Percentiles rank a stretch among this genome's conserved stretches.
Evolutionary conservation across 169 alveolate species (phyloP).

Genomic region (Cryptosporidium tyzzeri): DNA sequence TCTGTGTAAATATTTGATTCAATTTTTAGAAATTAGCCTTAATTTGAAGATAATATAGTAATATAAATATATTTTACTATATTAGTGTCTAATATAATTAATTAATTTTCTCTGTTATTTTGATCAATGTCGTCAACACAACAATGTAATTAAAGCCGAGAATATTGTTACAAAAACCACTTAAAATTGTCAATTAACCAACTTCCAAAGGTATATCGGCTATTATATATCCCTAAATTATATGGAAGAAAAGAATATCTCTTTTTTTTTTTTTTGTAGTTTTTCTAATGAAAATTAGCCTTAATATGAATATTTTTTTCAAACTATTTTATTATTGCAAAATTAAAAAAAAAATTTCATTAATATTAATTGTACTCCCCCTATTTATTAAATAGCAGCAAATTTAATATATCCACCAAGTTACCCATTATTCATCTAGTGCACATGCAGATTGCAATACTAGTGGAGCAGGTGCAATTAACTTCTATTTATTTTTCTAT

Average conservation of each 20-base stretch:
- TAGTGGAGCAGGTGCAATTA: conserved; percentile 75
- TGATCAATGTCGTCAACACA: conserved; percentile 3
- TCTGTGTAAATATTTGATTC: background rate
- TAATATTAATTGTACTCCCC: conserved; percentile 20
- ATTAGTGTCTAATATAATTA: background rate
- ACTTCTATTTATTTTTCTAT: background rate
- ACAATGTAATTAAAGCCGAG: conserved; percentile 2
- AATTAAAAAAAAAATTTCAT: background rate
- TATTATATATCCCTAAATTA: background rate
- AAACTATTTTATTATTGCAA: conserved; percentile 28
- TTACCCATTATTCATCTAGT: conserved; percentile 72
- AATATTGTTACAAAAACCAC: background rate
- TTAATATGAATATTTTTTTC: conserved; percentile 2
- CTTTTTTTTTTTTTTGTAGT: conserved; percentile 1
- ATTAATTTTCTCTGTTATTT: background rate
- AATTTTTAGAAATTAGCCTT: background rate
- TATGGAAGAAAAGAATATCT: background rate
- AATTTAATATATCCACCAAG: conserved; percentile 66
- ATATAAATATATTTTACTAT: background rate
- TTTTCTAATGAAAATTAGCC: conserved; percentile 8
- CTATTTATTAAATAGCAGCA: conserved; percentile 39
- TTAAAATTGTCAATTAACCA: background rate
- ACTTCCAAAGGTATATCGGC: background rate
- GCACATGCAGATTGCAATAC: conserved; percentile 77
- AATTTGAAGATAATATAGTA: background rate